Percentiles rank a stretch among this genome's conserved stretches.
phyloP scores from a whole-genome alignment of 78 protist genomes.

The Chrysochromulina parva region DNA sequence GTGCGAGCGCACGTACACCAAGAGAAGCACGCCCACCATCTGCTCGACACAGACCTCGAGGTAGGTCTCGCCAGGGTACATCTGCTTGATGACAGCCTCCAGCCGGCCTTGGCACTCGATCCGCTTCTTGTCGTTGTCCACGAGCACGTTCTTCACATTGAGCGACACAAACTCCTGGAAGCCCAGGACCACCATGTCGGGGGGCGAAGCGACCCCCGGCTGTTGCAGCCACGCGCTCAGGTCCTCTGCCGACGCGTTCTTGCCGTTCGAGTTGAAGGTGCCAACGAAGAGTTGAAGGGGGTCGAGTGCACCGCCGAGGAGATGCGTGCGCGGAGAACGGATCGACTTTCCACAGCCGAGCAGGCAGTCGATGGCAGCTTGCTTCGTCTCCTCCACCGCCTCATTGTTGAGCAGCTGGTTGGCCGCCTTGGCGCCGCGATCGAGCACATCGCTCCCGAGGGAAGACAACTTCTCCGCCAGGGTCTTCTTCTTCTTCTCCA shows the following conservation, averaged over 20 bases:
- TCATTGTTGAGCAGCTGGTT: no score
- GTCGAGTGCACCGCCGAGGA: not conserved
- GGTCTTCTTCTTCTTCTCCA: no score
- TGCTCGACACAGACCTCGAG: not conserved
- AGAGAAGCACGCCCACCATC: not conserved
- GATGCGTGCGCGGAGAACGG: no score
- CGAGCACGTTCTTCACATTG: not conserved
- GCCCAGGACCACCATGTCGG: not conserved
- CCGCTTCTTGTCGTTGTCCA: not conserved
- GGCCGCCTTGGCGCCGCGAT: no score
- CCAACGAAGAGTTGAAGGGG: not conserved
- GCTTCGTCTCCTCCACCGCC: no score
- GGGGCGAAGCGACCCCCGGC: not conserved
- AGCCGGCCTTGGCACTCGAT: not conserved
- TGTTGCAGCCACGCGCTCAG: not conserved
- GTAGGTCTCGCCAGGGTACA: not conserved
- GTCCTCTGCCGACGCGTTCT: not conserved
- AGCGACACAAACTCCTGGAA: constrained; percentile 10
- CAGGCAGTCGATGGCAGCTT: no score
- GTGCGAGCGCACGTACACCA: not conserved
- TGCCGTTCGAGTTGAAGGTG: constrained; percentile 3
- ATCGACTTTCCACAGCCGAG: no score
- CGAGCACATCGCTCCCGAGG: no score
- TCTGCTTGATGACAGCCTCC: not conserved
- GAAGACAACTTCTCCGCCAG: no score